Conservation (phyloP, 2,329 filamentous ascomycete species). For the Camptophora hylomeconis region DNA sequence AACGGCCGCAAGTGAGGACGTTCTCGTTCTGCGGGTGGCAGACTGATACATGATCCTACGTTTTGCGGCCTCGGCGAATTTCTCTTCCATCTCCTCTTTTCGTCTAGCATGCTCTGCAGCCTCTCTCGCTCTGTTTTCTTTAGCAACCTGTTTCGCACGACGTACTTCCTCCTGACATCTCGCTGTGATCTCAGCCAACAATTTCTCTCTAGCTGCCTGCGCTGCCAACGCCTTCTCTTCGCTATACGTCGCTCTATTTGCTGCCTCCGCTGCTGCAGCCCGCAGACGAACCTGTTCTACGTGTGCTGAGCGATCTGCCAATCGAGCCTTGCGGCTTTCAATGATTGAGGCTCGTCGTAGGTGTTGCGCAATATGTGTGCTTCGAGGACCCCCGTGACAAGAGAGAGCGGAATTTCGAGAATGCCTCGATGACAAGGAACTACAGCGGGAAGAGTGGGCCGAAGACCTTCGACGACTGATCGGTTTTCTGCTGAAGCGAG, state of each 20-base stretch:
- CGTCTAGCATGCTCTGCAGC: conserved; percentile 47
- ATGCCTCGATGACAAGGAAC: conserved; percentile 51
- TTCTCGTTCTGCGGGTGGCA: conserved; percentile 36
- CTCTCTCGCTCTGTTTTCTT: conserved; percentile 52
- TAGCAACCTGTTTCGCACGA: conserved; percentile 52
- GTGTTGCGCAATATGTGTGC: conserved; percentile 51
- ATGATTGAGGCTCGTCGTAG: conserved; percentile 52
- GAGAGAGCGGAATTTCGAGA: conserved; percentile 45
- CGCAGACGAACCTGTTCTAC: conserved; percentile 52
- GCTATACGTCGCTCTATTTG: conserved; percentile 41
- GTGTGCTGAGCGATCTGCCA: conserved; percentile 52
- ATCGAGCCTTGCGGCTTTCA: conserved; percentile 48
- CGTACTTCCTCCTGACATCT: conserved; percentile 54
- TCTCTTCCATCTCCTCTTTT: conserved; percentile 50
- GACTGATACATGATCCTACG: conserved; percentile 38
- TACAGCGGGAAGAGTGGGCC: conserved; percentile 49
- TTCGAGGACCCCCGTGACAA: conserved; percentile 36
- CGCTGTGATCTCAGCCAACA: conserved; percentile 51
- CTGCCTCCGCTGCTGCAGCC: conserved; percentile 48
- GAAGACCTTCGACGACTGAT: conserved; percentile 46
- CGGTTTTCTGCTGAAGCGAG: conserved; percentile 45
- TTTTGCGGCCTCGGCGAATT: conserved; percentile 49
- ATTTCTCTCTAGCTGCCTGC: conserved; percentile 49
- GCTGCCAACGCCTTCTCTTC: conserved; percentile 52
- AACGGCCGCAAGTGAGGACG: conserved; percentile 34